Evolutionary conservation across 2,329 filamentous ascomycete species (phyloP).

Genomic region (Fusarium cicatricum): DNA sequence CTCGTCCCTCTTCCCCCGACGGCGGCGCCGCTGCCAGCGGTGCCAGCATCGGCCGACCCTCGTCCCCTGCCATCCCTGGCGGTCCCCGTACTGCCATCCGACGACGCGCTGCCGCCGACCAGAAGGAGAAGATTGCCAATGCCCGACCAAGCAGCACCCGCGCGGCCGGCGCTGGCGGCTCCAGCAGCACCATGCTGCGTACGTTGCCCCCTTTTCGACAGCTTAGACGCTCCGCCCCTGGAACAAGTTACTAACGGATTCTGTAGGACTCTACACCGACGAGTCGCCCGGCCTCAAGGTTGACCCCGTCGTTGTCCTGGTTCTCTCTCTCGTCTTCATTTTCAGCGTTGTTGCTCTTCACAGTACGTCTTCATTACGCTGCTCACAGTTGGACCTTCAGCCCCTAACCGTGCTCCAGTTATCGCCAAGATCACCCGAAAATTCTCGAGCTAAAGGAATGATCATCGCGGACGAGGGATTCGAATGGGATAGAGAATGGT

Average conservation of each 20-base stretch:
- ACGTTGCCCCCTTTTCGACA: constrained; percentile 52
- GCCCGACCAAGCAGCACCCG: constrained; percentile 90
- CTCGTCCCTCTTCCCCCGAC: constrained; percentile 67
- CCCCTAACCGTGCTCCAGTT: constrained; percentile 63
- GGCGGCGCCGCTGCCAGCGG: constrained; percentile 68
- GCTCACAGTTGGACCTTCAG: neutral
- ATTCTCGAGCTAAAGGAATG: constrained; percentile 70
- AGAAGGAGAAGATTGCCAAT: constrained; percentile 98
- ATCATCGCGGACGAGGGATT: constrained; percentile 15
- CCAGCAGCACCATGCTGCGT: constrained; percentile 98
- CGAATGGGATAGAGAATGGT: constrained; percentile 9
- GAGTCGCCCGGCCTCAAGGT: constrained; percentile 98
- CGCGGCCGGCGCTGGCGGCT: constrained; percentile 92
- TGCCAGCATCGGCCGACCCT: constrained; percentile 76
- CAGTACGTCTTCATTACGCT: constrained; percentile 67
- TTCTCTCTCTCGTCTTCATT: constrained; percentile 96
- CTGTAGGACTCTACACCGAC: constrained; percentile 89
- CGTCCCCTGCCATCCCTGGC: constrained; percentile 88
- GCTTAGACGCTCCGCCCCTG: neutral
- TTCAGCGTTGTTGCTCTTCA: constrained; percentile 98
- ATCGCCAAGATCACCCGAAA: constrained; percentile 94
- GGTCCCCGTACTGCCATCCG: constrained; percentile 95
- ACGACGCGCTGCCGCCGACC: constrained; percentile 92
- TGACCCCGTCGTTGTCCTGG: constrained; percentile 95
- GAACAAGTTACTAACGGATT: constrained; percentile 39